Evolutionary conservation across 495 filamentous ascomycete genomes (phyloP).

Genomic region (Pseudomonodictys pantanalensis): DNA sequence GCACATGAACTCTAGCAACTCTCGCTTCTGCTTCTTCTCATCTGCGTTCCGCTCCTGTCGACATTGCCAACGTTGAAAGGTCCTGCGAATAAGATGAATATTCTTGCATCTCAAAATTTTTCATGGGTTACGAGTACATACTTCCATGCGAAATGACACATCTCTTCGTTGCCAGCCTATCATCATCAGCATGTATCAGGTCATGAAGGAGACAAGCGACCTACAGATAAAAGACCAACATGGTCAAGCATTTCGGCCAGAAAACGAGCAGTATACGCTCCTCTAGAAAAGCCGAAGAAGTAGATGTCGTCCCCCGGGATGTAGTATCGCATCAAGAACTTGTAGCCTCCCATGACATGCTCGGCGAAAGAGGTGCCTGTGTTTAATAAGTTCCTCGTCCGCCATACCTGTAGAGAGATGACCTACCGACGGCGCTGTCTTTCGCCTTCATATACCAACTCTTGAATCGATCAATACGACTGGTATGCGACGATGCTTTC

Average conservation of each 20-base stretch:
- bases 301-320: conserved; percentile 73
- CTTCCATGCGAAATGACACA: conserved; percentile 82
- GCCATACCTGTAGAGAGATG: background rate
- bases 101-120: background rate
- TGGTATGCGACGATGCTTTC: conserved; percentile 63
- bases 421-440: conserved; percentile 67
- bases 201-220: background rate
- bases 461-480: conserved; percentile 59
- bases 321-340: conserved; percentile 87
- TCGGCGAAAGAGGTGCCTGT: conserved; percentile 70
- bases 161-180: conserved; percentile 75
- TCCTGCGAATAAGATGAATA: conserved; percentile 37
- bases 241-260: conserved; percentile 85
- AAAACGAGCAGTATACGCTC: conserved; percentile 84
- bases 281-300: conserved; percentile 82
- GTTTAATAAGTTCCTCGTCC: background rate
- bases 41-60: conserved; percentile 56
- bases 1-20: conserved; percentile 74
- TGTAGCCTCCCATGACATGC: conserved; percentile 81
- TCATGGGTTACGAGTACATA: background rate
- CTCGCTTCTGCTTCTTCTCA: conserved; percentile 57
- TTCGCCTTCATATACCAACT: conserved; percentile 81
- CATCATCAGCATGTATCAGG: background rate
- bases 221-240: conserved; percentile 66
- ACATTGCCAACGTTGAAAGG: conserved; percentile 80